These are phyloP conservation scores for Yarrowia porcina DNA, from an alignment of 805 yeast species.

Conservation along the genomic window DNA sequence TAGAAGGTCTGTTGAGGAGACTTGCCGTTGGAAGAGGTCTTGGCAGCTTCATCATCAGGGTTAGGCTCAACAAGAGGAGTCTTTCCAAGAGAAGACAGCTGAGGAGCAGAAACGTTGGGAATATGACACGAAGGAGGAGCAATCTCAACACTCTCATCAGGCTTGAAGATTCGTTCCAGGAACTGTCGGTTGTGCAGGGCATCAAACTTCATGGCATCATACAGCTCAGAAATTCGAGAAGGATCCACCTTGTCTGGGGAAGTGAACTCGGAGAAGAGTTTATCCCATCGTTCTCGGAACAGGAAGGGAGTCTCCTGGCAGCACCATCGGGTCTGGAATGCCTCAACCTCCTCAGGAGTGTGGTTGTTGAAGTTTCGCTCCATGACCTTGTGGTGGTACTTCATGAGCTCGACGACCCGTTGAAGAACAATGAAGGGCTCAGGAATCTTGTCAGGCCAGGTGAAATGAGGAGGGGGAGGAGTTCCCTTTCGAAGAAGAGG, in stretches of 20 bases:
- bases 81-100: conserved; percentile 8
- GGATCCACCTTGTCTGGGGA: conserved; percentile 97
- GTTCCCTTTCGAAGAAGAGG: conserved; percentile 92
- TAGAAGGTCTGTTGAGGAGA: conserved; percentile 51
- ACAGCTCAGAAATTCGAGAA: conserved; percentile 89
- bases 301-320: conserved; percentile 91
- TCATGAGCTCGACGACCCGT: conserved; percentile 93
- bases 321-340: conserved; percentile 84
- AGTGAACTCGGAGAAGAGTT: conserved; percentile 84
- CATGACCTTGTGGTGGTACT: conserved; percentile 81
- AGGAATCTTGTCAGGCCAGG: conserved; percentile 99
- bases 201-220: conserved; percentile 98
- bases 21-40: conserved; percentile 33
- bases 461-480: conserved; percentile 94
- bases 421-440: conserved; percentile 93
- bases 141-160: conserved; percentile 43
- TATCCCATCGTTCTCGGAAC: conserved; percentile 96
- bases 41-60: not conserved
- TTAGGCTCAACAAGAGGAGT: conserved; percentile 19
- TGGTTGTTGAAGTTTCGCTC: conserved; percentile 68
- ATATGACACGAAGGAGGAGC: conserved; percentile 32
- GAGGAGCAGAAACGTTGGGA: conserved; percentile 27
- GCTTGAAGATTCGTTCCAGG: conserved; percentile 75
- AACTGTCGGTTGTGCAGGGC: conserved; percentile 93
- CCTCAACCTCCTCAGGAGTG: conserved; percentile 47